phyloP scores from a whole-genome alignment of 2,329 filamentous ascomycete species.

The Aureobasidium sp. region DNA sequence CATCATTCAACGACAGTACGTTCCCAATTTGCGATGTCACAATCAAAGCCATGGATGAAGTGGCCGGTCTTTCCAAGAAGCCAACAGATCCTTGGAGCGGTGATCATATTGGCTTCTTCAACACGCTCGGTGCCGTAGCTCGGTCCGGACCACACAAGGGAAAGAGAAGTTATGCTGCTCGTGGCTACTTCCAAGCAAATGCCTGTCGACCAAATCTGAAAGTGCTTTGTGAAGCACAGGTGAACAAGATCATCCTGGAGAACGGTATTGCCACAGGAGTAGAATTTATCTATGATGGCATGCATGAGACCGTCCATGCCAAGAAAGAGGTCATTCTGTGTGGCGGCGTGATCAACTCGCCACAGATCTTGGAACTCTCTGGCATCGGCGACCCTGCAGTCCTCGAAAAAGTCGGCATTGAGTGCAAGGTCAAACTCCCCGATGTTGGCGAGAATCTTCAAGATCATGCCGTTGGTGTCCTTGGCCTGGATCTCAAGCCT shows the following conservation, averaged over 20 bases:
- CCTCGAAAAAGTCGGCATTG: slow-evolving; percentile 37
- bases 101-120: slow-evolving; percentile 33
- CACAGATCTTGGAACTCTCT: slow-evolving; percentile 54
- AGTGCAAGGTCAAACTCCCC: slow-evolving; percentile 37
- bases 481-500: slow-evolving; percentile 24
- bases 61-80: slow-evolving; percentile 30
- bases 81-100: slow-evolving; percentile 32
- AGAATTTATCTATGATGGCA: slow-evolving; percentile 35
- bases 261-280: slow-evolving; percentile 34
- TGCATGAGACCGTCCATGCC: slow-evolving; percentile 30
- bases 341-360: slow-evolving; percentile 52
- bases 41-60: slow-evolving; percentile 31
- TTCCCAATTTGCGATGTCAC: slow-evolving; percentile 32
- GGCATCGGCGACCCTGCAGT: slow-evolving; percentile 48
- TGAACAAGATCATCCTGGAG: slow-evolving; percentile 41
- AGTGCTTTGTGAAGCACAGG: slow-evolving; percentile 42
- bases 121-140: slow-evolving; percentile 26
- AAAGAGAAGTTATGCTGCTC: slow-evolving; percentile 31
- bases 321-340: slow-evolving; percentile 51
- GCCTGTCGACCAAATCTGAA: slow-evolving; percentile 38
- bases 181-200: slow-evolving; percentile 33
- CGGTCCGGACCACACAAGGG: slow-evolving; percentile 27
- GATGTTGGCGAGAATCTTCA: slow-evolving; percentile 34
- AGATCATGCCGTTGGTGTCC: slow-evolving; percentile 18
- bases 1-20: slow-evolving; percentile 31